Evolutionary conservation across 2,329 filamentous ascomycete species (phyloP).

Genomic region (Colletotrichum aenigma): DNA sequence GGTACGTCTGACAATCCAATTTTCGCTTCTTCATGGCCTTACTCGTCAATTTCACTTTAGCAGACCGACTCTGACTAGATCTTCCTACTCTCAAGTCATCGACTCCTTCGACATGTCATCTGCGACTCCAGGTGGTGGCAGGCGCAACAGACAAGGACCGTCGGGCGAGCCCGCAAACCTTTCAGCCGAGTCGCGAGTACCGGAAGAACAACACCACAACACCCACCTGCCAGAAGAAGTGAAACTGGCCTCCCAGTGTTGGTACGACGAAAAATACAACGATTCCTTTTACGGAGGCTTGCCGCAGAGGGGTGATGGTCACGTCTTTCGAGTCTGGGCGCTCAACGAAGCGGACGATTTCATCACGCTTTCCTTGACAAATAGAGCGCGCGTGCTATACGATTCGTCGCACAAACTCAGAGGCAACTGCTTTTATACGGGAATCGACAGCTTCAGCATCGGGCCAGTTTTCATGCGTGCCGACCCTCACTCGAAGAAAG

Average conservation of each 20-base stretch:
- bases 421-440: background rate
- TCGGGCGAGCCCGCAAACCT: background rate
- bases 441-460: background rate
- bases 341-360: background rate
- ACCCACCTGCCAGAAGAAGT: background rate
- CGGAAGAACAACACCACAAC: rapidly evolving
- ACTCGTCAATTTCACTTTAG: no score
- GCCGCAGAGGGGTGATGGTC: background rate
- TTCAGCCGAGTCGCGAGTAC: background rate
- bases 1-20: no score
- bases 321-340: background rate
- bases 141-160: background rate
- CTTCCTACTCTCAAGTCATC: background rate
- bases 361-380: background rate
- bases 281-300: background rate
- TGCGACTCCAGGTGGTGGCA: background rate
- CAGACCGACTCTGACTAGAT: no score
- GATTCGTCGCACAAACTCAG: background rate
- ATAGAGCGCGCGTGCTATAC: background rate
- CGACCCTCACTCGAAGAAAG: background rate
- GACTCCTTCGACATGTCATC: background rate
- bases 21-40: no score
- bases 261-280: background rate
- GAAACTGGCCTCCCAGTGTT: rapidly evolving
- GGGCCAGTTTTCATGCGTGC: background rate